Percentiles rank a stretch among this genome's conserved stretches.
These are phyloP conservation scores for Hevea brasiliensis DNA, from an alignment of 345 rosid genomes.

Conservation along the genomic window DNA sequence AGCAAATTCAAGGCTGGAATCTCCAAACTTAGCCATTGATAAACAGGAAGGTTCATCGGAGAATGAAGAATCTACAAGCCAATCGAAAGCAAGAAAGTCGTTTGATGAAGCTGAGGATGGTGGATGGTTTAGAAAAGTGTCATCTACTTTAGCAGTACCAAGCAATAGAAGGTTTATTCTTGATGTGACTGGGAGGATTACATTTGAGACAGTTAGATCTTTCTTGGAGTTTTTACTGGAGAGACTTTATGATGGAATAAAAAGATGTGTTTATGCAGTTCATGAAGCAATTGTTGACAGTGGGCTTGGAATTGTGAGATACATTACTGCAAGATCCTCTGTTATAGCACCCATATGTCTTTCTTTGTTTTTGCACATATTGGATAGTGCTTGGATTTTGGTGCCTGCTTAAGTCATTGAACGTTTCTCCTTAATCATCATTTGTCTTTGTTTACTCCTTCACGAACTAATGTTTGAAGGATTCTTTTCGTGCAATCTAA, in stretches of 20 bases:
- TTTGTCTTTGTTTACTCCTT: too few species aligned
- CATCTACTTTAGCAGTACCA: constrained; percentile 64
- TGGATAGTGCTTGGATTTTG: constrained; percentile 62
- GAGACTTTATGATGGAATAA: constrained; percentile 44
- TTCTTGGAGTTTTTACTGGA: constrained; percentile 58
- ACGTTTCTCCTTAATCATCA: too few species aligned
- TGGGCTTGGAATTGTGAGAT: constrained; percentile 50
- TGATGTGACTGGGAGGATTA: constrained; percentile 64
- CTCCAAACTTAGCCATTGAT: constrained; percentile 13
- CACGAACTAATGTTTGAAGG: too few species aligned
- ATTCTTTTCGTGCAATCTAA: too few species aligned
- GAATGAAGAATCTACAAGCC: constrained; percentile 19
- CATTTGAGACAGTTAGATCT: constrained; percentile 72
- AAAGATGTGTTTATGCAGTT: constrained; percentile 36
- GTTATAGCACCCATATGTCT: constrained; percentile 49
- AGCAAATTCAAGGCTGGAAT: constrained; percentile 2
- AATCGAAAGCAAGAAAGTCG: constrained; percentile 14
- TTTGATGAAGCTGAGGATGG: constrained; percentile 13
- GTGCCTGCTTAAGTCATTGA: constrained; percentile 36
- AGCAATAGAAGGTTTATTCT: constrained; percentile 68
- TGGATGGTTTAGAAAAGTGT: constrained; percentile 56
- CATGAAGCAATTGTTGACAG: constrained; percentile 42
- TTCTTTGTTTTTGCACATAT: constrained; percentile 58
- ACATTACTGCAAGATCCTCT: constrained; percentile 51
- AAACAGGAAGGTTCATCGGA: constrained; percentile 3